Base-by-base conservation (phyloP, 768 basidiomycete genomes). In the Aureoboletus auriporus region DNA sequence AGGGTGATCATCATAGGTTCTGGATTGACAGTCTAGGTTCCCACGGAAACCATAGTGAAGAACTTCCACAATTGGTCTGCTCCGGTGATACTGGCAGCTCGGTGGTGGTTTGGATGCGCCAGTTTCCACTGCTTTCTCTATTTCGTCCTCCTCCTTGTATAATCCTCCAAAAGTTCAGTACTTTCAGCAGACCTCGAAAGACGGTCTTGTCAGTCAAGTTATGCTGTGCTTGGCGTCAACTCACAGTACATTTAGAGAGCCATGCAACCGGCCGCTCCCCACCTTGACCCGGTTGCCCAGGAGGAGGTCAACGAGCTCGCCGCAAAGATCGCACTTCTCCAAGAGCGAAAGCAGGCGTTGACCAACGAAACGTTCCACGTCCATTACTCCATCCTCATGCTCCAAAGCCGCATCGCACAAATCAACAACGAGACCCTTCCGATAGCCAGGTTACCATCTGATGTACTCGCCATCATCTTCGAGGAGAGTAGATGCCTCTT, bases 401-500 rank as follows among this genome's bases (percentile, higher is more conserved):
- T 68, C 38, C 64, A 66, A 44, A 63, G 64, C 39, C 65, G 65
- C 46, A 64, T 62, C 41, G 65, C 65, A 27, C 64, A 58, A 30
- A 68, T 66, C 51, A 60, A 57, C 33, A 66, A 66, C 36, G 50
- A 60, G 23, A 65, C 59, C 17, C 62, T 58, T 14, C 66, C 65
- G 30, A 55, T 66, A 27, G 57, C 66, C 38, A 58, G 46, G 39
- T 52, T 66, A 39, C 65, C 65, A 10, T 61, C 67, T 5, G 65
- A 66, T 49, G 60, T 66, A 8, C 66, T 66, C 13, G 66, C 65
- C 9, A 68, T 66, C 53, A 56, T 66, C 39, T 66, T 66, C 23
- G 67, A 66, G 44, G 66, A 66, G 46, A 56, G 63, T 44, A 62
- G 65, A 9, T 52, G 54, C 42, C 53, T 60, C 10, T 64, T 68